Evolutionary conservation across 2,329 filamentous ascomycete genomes (phyloP).

Genomic region (Beauveria asiatica): DNA sequence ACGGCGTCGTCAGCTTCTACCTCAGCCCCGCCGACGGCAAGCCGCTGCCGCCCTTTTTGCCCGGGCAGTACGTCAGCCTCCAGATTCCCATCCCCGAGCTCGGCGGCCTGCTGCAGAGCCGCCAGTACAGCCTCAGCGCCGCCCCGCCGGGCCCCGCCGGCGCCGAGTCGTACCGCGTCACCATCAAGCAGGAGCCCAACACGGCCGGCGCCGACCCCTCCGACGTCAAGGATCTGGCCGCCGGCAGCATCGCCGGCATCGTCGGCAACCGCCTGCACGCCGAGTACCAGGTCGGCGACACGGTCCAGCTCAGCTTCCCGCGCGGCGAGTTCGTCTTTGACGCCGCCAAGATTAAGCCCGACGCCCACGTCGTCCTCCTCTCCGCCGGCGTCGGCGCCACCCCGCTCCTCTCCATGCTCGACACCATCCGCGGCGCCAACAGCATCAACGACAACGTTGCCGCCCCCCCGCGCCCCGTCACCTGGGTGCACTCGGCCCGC

Average conservation of each 20-base stretch:
- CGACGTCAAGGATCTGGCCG: constrained; percentile 19
- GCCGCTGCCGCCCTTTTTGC: constrained; percentile 51
- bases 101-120: constrained; percentile 52
- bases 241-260: constrained; percentile 33
- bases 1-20: constrained; percentile 59
- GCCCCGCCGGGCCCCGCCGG: constrained; percentile 22
- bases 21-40: constrained; percentile 51
- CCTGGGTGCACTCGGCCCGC: constrained; percentile 55
- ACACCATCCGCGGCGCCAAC: constrained; percentile 35
- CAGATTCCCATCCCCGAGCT: constrained; percentile 52
- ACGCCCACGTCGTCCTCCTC: constrained; percentile 54
- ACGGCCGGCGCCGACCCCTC: constrained; percentile 22
- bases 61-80: constrained; percentile 67
- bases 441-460: constrained; percentile 20
- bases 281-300: constrained; percentile 39
- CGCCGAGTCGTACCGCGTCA: constrained; percentile 54
- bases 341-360: constrained; percentile 26
- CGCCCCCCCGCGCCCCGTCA: constrained; percentile 36
- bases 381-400: constrained; percentile 63
- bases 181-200: constrained; percentile 54
- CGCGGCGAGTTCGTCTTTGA: constrained; percentile 56
- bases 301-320: constrained; percentile 47
- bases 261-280: constrained; percentile 46
- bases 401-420: constrained; percentile 57
- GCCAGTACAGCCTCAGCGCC: constrained; percentile 70